Evolutionary conservation across 2,329 filamentous ascomycete genomes (phyloP).

Genomic region (Colletotrichum horii): DNA sequence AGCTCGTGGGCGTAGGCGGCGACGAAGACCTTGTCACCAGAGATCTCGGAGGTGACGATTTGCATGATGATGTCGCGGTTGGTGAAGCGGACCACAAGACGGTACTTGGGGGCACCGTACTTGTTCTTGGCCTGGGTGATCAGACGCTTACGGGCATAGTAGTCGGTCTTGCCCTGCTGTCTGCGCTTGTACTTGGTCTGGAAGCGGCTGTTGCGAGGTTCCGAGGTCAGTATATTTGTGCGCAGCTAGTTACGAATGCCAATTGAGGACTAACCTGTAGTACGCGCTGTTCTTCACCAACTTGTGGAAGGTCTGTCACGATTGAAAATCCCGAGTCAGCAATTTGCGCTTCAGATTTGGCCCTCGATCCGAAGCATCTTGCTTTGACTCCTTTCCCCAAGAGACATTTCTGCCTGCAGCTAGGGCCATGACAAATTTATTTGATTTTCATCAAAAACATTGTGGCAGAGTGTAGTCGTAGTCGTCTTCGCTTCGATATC

Average conservation of each 20-base stretch:
- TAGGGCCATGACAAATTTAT: conserved; percentile 27
- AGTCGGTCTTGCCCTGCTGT: conserved; percentile 97
- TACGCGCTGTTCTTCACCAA: conserved; percentile 97
- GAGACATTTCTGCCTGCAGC: conserved; percentile 48
- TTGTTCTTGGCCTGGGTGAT: conserved; percentile 99
- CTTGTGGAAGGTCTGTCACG: conserved; percentile 85
- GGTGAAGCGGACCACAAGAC: conserved; percentile 98
- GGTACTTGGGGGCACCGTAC: conserved; percentile 99
- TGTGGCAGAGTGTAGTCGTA: neutral
- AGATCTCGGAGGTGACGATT: conserved; percentile 95
- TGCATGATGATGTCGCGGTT: conserved; percentile 99
- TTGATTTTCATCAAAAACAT: conserved; percentile 10
- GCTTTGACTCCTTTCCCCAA: conserved; percentile 73
- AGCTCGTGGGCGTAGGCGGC: conserved; percentile 97
- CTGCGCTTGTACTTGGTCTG: conserved; percentile 99
- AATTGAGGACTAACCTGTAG: conserved; percentile 80
- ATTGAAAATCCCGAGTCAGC: conserved; percentile 82
- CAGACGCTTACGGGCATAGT: conserved; percentile 99
- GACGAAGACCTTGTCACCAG: conserved; percentile 95
- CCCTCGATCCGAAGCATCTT: conserved; percentile 94
- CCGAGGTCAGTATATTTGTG: neutral
- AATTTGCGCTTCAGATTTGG: conserved; percentile 97
- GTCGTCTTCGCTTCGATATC: neutral
- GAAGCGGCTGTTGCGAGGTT: conserved; percentile 72
- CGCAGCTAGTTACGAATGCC: neutral